A percentile compares a stretch with the other conserved stretches of the same genome.
Evolutionary conservation across 106 monocot species (phyloP).

Genomic region (Dioscorea alata): DNA sequence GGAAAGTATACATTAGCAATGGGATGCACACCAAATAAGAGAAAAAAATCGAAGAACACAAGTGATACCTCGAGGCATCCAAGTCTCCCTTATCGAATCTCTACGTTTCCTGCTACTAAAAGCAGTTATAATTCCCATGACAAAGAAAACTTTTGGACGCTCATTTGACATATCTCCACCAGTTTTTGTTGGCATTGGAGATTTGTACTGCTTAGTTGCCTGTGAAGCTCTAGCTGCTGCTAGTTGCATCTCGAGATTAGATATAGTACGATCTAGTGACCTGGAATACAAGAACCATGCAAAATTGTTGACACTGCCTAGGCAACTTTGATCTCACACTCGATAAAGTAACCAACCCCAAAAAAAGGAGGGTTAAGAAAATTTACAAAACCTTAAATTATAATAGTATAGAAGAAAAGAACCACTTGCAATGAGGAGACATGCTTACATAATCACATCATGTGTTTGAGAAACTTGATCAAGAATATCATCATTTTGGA

Average conservation of each 20-base stretch:
- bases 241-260: constrained; percentile 55
- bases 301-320: too few species aligned
- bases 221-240: constrained; percentile 57
- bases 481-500: constrained; percentile 19
- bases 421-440: not conserved
- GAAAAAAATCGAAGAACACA: not conserved
- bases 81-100: constrained; percentile 61
- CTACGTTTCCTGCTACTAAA: constrained; percentile 56
- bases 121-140: constrained; percentile 68
- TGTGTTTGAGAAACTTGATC: constrained; percentile 59
- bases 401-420: not conserved
- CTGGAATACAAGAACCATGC: constrained; percentile 16
- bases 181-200: constrained; percentile 7
- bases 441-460: constrained; percentile 57
- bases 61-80: constrained; percentile 62
- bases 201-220: constrained; percentile 16
- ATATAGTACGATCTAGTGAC: constrained; percentile 54
- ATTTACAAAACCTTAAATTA: not conserved
- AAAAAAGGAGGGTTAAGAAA: not conserved
- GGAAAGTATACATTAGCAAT: not conserved
- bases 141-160: constrained; percentile 39
- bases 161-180: constrained; percentile 6
- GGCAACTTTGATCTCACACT: not conserved
- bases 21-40: not conserved
- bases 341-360: not conserved